phyloP scores from a whole-genome alignment of 2,329 filamentous ascomycete species.

The Aureobasidium sp. region DNA sequence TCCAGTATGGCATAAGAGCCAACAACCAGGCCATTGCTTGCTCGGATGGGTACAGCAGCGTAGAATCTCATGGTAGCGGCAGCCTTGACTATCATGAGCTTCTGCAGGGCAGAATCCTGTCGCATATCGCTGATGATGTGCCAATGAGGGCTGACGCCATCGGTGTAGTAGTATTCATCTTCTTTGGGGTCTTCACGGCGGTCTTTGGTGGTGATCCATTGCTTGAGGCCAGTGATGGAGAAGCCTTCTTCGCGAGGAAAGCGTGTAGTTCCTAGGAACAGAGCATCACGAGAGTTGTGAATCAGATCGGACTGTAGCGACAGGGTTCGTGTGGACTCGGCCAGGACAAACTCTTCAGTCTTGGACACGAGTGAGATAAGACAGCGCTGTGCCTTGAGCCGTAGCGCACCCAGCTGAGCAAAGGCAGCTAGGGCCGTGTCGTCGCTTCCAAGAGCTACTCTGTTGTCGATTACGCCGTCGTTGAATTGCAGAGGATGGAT shows the following conservation, averaged over 20 bases:
- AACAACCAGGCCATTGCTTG: slow-evolving; percentile 46
- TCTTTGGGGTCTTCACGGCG: slow-evolving; percentile 16
- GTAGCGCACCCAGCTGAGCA: slow-evolving; percentile 42
- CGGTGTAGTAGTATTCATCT: slow-evolving; percentile 17
- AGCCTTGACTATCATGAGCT: slow-evolving; percentile 13
- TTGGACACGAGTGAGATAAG: slow-evolving; percentile 43
- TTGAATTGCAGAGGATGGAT: neutral
- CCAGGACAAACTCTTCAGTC: slow-evolving; percentile 41
- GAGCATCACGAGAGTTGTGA: slow-evolving; percentile 22
- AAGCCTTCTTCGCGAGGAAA: slow-evolving; percentile 27
- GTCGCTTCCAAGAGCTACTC: slow-evolving; percentile 10
- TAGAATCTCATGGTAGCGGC: slow-evolving; percentile 33
- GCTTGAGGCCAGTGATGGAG: slow-evolving; percentile 22
- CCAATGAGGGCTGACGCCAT: slow-evolving; percentile 17
- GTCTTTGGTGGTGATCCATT: slow-evolving; percentile 17
- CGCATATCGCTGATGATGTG: slow-evolving; percentile 19
- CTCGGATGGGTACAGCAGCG: slow-evolving; percentile 52
- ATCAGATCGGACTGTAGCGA: slow-evolving; percentile 29
- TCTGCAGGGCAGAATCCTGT: neutral
- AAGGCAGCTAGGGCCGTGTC: slow-evolving; percentile 40
- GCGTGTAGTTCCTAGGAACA: slow-evolving; percentile 29
- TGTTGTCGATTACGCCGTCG: slow-evolving; percentile 11
- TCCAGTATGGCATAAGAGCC: slow-evolving; percentile 54
- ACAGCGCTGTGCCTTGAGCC: slow-evolving; percentile 38
- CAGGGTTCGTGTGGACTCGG: slow-evolving; percentile 41